These are phyloP conservation scores for Podospora appendiculata DNA, from an alignment of 495 filamentous ascomycete genomes.

Conservation along the genomic window DNA sequence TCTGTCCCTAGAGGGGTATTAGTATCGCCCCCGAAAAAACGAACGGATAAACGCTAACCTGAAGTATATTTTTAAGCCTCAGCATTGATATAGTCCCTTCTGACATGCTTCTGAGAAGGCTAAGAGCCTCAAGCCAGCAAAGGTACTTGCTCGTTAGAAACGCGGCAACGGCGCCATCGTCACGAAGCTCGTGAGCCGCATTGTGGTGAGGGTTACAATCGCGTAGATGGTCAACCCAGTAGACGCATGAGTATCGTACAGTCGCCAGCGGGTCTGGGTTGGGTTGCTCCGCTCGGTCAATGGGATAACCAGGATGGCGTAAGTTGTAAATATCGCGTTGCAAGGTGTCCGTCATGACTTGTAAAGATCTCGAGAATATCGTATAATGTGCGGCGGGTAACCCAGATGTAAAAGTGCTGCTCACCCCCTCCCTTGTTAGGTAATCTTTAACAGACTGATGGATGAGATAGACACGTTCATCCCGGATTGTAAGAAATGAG, in stretches of 20 bases:
- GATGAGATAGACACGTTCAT: conserved; percentile 20
- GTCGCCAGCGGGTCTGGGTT: conserved; percentile 21
- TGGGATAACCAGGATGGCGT: conserved; percentile 1
- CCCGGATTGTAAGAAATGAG: conserved; percentile 8
- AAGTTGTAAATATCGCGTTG: neutral
- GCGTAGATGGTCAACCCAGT: conserved; percentile 31
- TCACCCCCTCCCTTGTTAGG: neutral
- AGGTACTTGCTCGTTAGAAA: conserved; percentile 9
- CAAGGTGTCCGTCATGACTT: neutral
- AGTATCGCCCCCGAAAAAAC: neutral
- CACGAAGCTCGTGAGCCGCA: too few relatives aligned
- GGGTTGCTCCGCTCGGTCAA: conserved; percentile 9
- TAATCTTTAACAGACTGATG: conserved; percentile 34
- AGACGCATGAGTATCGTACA: conserved; percentile 27
- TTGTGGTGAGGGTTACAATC: too few relatives aligned
- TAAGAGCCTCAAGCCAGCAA: conserved; percentile 16
- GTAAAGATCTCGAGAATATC: conserved; percentile 1
- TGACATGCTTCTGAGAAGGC: conserved; percentile 19
- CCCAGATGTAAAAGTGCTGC: neutral
- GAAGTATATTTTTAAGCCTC: too few relatives aligned
- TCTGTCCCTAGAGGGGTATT: neutral
- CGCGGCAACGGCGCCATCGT: neutral
- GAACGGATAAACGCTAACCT: conserved; percentile 13
- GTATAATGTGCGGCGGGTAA: neutral
- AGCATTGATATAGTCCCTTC: conserved; percentile 14